Evolutionary conservation across 371 early-diverging fungal genomes (phyloP), one percentile per base, ranked within the genome.

Genomic region (Vairimorpha necatrix): DNA sequence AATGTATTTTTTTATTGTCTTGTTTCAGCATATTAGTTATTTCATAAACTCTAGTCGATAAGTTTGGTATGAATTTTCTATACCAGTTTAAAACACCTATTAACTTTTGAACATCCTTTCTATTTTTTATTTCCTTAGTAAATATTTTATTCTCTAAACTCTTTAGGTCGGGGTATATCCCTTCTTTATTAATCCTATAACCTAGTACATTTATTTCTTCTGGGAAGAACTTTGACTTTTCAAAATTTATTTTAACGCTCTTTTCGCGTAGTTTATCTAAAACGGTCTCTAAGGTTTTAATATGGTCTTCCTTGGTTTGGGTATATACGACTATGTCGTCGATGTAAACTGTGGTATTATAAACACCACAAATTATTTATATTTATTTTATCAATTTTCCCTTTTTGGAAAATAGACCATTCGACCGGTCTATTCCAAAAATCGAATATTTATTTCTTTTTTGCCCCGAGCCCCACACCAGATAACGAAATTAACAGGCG

Each of bases 241-340:
- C 56, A 0, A 69, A 69, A 46, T 83, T 85, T 13, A 87, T 71
- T n/a, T 74, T 58, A 11, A 88, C 60, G 7, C 78, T 75, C 9
- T 70, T 66, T 11, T 80, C 67, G 2, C 72, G 20, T 1, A 87
- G 79, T 14, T 62, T 69, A 36, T 77, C 47, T 18, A 88, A 82
- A 0, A 88, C 75, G 36, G 16, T 0, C 28, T 72, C 33, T 0
- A 87, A 33, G 56, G 86, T 85, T 0, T 66, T 13, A 0, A 80
- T 2, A 72, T 87, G 87, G 20, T 84, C 79, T 24, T 84, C 83
- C n/a, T 36, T 36, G 0, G 70, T 76, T 1, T 36, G 16, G 9
- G 83, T 83, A 61, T 73, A 87, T 14, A 87, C 67, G 0, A 87
- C 62, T 22, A 87, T 82, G 75, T 88, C 87, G 58, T 87, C 87